These are phyloP conservation scores for Fraxinus greggii DNA, from an alignment of 305 asterid species.

Conservation along the genomic window DNA sequence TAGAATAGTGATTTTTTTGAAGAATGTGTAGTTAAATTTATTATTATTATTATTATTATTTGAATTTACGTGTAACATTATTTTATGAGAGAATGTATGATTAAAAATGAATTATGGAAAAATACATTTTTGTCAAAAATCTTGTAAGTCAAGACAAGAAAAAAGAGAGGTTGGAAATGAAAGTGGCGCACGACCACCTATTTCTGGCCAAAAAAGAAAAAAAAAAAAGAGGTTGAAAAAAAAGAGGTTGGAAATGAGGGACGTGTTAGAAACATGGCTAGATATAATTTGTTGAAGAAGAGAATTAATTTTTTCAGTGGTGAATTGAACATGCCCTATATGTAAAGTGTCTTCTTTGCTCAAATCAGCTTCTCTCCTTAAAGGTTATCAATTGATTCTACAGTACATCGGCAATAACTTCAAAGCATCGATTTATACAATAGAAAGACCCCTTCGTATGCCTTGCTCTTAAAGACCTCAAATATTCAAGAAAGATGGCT, in stretches of 20 bases:
- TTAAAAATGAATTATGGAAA: too few species aligned
- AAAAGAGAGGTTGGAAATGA: background rate
- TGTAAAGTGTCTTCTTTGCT: background rate
- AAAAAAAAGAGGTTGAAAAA: background rate
- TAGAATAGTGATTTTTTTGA: too few species aligned
- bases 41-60: too few species aligned
- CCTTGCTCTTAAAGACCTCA: background rate
- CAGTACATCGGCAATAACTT: constrained; percentile 7
- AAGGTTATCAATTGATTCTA: constrained; percentile 30
- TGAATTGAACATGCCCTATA: background rate
- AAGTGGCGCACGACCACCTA: background rate
- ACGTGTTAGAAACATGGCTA: too few species aligned
- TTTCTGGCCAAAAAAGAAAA: background rate
- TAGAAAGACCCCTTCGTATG: background rate
- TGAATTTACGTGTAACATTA: too few species aligned
- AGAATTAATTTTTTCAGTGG: background rate
- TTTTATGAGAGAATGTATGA: too few species aligned
- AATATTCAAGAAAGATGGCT: constrained; percentile 37
- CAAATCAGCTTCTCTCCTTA: constrained; percentile 7
- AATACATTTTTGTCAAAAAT: too few species aligned
- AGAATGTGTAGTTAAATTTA: too few species aligned
- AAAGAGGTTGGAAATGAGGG: background rate
- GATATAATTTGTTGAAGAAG: too few species aligned
- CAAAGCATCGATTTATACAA: constrained; percentile 26
- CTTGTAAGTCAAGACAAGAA: background rate